Conservation (phyloP, 768 basidiomycete genomes). For the Macrolepiota dolichaula region DNA sequence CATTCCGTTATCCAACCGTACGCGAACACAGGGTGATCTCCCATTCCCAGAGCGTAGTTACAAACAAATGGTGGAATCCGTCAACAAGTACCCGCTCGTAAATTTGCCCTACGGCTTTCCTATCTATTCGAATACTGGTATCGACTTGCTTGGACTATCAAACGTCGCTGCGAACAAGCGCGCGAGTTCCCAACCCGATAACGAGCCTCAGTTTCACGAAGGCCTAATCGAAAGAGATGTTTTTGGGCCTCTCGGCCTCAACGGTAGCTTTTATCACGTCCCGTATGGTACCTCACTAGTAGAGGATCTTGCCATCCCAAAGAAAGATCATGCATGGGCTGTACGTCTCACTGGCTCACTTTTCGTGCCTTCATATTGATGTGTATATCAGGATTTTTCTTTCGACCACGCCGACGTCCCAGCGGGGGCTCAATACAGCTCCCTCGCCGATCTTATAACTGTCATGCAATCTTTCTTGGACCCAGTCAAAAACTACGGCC, state of each 20-base stretch:
- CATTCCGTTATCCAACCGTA: slow-evolving; percentile 16
- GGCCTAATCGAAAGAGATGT: slow-evolving; percentile 46
- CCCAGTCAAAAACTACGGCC: slow-evolving; percentile 29
- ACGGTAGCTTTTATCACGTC: slow-evolving; percentile 39
- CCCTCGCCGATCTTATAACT: slow-evolving; percentile 42
- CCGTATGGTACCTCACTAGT: slow-evolving; percentile 29
- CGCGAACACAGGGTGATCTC: slow-evolving; percentile 20
- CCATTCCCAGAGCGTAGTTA: slow-evolving; percentile 23
- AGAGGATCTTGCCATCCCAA: slow-evolving; percentile 36
- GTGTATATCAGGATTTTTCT: slow-evolving; percentile 29
- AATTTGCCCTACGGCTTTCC: slow-evolving; percentile 44
- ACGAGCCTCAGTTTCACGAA: slow-evolving; percentile 31
- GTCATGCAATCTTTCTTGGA: slow-evolving; percentile 42
- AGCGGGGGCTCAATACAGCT: slow-evolving; percentile 49
- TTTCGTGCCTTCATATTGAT: neutral
- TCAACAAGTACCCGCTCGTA: slow-evolving; percentile 35
- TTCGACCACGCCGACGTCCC: slow-evolving; percentile 38
- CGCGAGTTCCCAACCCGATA: slow-evolving; percentile 21
- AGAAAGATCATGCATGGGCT: slow-evolving; percentile 29
- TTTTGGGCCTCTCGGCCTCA: slow-evolving; percentile 44
- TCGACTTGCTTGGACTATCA: slow-evolving; percentile 68
- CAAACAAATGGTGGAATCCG: slow-evolving; percentile 29
- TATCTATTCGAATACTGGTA: slow-evolving; percentile 77
- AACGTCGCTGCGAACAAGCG: slow-evolving; percentile 52
- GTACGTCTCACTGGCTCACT: slow-evolving; percentile 18